A percentile compares a stretch with the other conserved stretches of the same genome.
Evolutionary conservation across 1,139 yeast species (phyloP).

Genomic region (Pichia sp.): DNA sequence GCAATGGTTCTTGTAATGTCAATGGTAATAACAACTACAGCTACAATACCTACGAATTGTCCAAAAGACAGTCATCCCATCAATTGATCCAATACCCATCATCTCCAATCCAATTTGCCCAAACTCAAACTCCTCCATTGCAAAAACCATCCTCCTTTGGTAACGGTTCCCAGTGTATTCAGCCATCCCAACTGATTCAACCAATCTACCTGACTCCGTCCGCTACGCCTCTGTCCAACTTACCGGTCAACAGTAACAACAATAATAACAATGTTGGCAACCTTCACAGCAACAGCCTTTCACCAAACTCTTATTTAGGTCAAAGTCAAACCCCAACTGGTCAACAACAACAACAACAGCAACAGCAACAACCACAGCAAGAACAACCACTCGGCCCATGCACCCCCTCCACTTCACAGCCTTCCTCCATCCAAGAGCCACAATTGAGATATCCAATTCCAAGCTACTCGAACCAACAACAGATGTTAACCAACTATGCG

Average conservation of each 20-base stretch:
- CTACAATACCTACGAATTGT: background rate
- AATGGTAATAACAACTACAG: background rate
- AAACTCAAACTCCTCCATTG: background rate
- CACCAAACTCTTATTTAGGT: slow-evolving; percentile 26
- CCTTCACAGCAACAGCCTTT: background rate
- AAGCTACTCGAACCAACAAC: background rate
- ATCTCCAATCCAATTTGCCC: background rate
- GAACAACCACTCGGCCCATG: no score
- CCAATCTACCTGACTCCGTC: slow-evolving; percentile 4
- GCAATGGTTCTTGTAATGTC: background rate
- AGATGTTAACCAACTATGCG: background rate
- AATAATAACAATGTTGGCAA: background rate
- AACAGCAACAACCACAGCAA: no score
- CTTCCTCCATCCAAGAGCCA: no score
- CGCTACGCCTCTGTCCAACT: slow-evolving; percentile 3
- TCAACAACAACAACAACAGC: no score
- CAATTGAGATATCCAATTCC: background rate
- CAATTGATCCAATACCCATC: background rate
- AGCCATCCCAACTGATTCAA: slow-evolving; percentile 1
- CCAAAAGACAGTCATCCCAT: background rate
- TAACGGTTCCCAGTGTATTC: background rate
- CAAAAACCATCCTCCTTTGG: background rate
- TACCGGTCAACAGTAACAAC: background rate
- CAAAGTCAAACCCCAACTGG: slow-evolving; percentile 36
- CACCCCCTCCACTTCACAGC: no score